Conservation (phyloP, 495 filamentous ascomycete genomes). For the Trichocladium uniseriatum region DNA sequence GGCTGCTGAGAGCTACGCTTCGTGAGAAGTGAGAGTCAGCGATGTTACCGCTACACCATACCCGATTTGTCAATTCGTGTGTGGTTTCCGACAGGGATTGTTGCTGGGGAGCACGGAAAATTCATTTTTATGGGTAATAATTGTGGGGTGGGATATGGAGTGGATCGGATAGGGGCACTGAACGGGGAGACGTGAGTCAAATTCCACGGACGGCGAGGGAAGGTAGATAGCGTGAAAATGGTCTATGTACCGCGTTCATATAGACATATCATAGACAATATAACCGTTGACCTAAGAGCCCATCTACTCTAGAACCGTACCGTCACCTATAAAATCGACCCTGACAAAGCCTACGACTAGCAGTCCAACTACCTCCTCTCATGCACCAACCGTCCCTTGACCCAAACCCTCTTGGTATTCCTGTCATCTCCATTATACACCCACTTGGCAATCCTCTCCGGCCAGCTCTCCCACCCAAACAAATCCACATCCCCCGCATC, state of each 20-base stretch:
- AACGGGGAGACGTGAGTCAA: no score
- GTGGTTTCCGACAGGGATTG: neutral
- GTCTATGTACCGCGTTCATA: no score
- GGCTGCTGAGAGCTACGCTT: neutral
- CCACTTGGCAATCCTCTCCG: constrained; percentile 77
- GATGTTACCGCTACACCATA: neutral
- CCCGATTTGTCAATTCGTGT: neutral
- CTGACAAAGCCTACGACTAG: no score
- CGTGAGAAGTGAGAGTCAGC: neutral
- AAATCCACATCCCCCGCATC: constrained; percentile 56
- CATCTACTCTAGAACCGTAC: no score
- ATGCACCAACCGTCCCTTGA: constrained; percentile 69
- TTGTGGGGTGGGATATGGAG: neutral
- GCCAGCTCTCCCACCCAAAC: constrained; percentile 78
- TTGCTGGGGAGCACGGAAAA: neutral
- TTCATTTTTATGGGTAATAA: neutral
- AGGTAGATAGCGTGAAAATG: no score
- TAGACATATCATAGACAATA: no score
- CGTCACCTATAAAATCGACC: no score
- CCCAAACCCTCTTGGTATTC: constrained; percentile 74
- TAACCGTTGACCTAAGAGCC: no score
- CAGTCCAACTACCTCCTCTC: constrained; percentile 24
- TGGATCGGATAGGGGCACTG: neutral
- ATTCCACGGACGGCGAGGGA: no score
- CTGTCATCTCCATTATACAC: constrained; percentile 79